Percentiles rank a stretch among this genome's conserved stretches.
Evolutionary conservation across 2,329 filamentous ascomycete genomes (phyloP).

Genomic region (Aspergillus carbonarius): DNA sequence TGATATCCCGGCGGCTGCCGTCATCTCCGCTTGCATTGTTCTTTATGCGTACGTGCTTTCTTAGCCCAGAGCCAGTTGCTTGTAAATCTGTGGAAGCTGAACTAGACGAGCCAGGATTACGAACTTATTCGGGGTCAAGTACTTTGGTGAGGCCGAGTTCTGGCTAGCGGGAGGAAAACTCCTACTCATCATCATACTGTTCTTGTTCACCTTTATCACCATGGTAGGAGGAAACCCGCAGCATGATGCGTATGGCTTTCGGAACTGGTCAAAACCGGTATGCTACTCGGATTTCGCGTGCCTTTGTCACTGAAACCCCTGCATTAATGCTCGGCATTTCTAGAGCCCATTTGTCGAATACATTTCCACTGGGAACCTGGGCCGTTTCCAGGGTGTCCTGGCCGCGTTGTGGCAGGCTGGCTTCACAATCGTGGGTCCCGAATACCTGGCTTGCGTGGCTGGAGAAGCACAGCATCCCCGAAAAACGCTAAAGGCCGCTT

Average conservation of each 20-base stretch:
- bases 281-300: not conserved
- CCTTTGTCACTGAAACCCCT: not conserved
- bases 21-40: slow-evolving; percentile 11
- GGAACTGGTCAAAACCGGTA: slow-evolving; percentile 48
- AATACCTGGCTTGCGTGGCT: slow-evolving; percentile 59
- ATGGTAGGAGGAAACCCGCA: slow-evolving; percentile 76
- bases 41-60: not conserved
- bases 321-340: not conserved
- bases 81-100: not conserved
- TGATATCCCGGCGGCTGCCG: slow-evolving; percentile 35
- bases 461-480: slow-evolving; percentile 68
- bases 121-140: slow-evolving; percentile 13
- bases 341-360: slow-evolving; percentile 42
- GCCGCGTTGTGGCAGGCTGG: slow-evolving; percentile 69
- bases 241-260: slow-evolving; percentile 67
- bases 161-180: slow-evolving; percentile 50
- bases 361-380: slow-evolving; percentile 59
- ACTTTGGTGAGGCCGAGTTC: slow-evolving; percentile 17
- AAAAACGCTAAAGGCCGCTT: slow-evolving; percentile 65
- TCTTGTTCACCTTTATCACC: slow-evolving; percentile 71
- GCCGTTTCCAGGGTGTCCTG: slow-evolving; percentile 53
- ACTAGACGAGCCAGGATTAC: not conserved
- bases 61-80: not conserved
- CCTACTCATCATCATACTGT: slow-evolving; percentile 63
- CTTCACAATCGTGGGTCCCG: slow-evolving; percentile 62